These are phyloP conservation scores for Forsythia suspensa DNA, from an alignment of 257 asterid genomes.

Conservation along the genomic window DNA sequence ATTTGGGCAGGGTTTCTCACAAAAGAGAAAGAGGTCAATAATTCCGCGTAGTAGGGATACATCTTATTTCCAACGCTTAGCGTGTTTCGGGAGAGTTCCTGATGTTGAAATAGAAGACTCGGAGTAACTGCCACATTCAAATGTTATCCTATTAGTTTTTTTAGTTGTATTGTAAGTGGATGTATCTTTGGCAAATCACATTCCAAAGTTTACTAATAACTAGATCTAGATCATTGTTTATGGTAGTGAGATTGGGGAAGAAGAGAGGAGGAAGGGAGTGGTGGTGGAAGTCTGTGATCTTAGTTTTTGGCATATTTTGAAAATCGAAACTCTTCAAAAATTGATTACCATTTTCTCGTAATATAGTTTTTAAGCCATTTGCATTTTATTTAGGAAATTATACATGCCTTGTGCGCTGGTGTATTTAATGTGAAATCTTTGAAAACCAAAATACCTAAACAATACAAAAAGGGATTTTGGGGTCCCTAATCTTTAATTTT, in stretches of 20 bases:
- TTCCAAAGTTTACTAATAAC: background rate
- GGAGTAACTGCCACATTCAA: constrained; percentile 33
- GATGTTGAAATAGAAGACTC: constrained; percentile 54
- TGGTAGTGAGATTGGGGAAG: background rate
- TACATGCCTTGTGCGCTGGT: too few relatives aligned
- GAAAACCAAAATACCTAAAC: too few relatives aligned
- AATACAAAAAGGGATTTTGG: too few relatives aligned
- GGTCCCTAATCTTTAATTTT: too few relatives aligned
- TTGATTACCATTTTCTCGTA: too few relatives aligned
- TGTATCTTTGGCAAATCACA: background rate
- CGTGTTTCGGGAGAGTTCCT: constrained; percentile 67
- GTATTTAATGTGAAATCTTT: too few relatives aligned
- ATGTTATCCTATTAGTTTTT: background rate
- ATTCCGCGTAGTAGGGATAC: constrained; percentile 36
- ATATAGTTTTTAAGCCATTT: too few relatives aligned
- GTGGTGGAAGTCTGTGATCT: too few relatives aligned
- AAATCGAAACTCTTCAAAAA: too few relatives aligned
- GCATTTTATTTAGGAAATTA: too few relatives aligned
- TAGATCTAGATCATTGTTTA: background rate
- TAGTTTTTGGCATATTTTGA: too few relatives aligned
- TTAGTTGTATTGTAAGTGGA: background rate
- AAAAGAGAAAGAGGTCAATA: constrained; percentile 57
- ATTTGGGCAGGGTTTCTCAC: constrained; percentile 62
- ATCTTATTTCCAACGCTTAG: constrained; percentile 41
- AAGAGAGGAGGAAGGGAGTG: background rate